Evolutionary conservation across 148 eudicot genomes (phyloP), one percentile per base, ranked within the genome.

Genomic region (Camellia japonica): DNA sequence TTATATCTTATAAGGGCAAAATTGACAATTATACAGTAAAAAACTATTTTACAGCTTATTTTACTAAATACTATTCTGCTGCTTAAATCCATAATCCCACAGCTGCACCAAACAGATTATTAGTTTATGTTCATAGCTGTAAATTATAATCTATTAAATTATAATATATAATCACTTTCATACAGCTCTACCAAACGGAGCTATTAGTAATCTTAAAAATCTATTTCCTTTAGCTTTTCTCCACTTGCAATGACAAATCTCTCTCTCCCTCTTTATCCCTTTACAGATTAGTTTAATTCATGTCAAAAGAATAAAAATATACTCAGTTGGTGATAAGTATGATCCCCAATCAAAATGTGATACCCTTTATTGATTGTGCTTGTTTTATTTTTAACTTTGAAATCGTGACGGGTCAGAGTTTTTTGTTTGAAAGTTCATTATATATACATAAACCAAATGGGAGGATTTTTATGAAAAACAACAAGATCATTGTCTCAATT

Each of bases 281-380:
- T 51, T 8, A 2, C 42, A 54, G 61, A 54, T 13, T 47, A 44
- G 18, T 69, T 43, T 68, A 68, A 2, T 68, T 7, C 0, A 1
- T 47, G 56, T n/a, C n/a, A 47, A 19, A 41, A 54, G 61, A 77
- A 64, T 6, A 77, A 13, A 73, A 68, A 54, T 59, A 56, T 69
- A 46, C 70, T 80, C 73, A 43, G 54, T 54, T 52, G 63, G 55
- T 51, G 77, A 30, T 61, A 71, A 80, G 30, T 38, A 49, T 61
- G 61, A 63, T 19, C 65, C 49, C 84, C 84, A 82, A 61, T 71
- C 71, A 46, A 78, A 16, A 46, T 77, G 59, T 43, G 71, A 74
- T 71, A 46, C 76, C 68, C 47, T 72, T 4, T 65, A 43, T n/a
- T 54, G 18, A 12, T 43, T 30, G 5, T 76, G 41, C 51, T 60